Evolutionary conservation across 2,329 filamentous ascomycete species (phyloP).

Genomic region (Claviceps maximensis): DNA sequence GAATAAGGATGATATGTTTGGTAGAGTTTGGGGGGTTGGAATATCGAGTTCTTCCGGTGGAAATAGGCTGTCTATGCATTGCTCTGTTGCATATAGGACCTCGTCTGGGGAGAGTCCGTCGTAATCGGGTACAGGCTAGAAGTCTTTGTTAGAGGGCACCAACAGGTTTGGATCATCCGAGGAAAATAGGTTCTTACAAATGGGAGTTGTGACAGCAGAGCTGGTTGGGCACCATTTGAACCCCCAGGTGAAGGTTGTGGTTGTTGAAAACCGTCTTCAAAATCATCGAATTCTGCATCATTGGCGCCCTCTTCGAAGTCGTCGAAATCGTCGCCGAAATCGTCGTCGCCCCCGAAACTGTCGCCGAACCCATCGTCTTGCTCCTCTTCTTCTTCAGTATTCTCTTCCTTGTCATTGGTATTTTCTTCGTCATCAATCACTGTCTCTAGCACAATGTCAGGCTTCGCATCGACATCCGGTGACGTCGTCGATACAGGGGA

Average conservation of each 20-base stretch:
- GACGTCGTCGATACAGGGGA: not conserved
- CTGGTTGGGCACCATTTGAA: conserved; percentile 19
- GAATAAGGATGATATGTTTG: conserved; percentile 53
- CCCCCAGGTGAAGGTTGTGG: conserved; percentile 19
- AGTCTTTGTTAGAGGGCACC: conserved; percentile 9
- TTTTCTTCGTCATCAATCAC: not conserved
- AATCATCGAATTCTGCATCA: conserved; percentile 51
- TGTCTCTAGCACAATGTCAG: conserved; percentile 31
- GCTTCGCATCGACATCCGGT: conserved; percentile 34
- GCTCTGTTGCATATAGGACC: conserved; percentile 45
- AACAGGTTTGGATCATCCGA: not conserved
- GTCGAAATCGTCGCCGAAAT: conserved; percentile 48
- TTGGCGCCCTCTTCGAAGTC: conserved; percentile 48
- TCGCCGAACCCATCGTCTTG: conserved; percentile 15
- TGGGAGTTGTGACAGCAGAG: conserved; percentile 28
- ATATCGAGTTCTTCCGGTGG: conserved; percentile 41
- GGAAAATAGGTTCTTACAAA: conserved; percentile 23
- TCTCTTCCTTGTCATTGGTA: not conserved
- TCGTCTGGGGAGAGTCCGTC: conserved; percentile 47
- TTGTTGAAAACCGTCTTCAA: conserved; percentile 59
- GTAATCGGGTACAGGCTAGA: conserved; percentile 54
- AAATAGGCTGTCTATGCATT: conserved; percentile 56
- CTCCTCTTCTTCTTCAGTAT: not conserved
- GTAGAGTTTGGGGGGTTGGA: conserved; percentile 35
- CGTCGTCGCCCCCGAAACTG: conserved; percentile 40